Base-by-base conservation (phyloP, 1,139 yeast genomes). In the Magnusiomyces magnusii region DNA sequence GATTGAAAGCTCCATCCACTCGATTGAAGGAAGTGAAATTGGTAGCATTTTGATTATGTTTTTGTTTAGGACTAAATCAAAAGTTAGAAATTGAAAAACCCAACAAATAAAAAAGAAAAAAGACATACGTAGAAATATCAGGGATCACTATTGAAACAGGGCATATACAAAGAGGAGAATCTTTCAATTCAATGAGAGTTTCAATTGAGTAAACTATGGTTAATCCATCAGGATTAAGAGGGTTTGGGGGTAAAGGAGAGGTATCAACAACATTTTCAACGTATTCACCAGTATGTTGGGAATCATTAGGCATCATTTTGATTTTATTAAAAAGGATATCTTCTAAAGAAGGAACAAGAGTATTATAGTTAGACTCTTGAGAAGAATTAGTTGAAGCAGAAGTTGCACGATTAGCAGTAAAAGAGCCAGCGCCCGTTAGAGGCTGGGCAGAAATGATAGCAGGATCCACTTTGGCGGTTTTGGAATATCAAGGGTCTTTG, bases 371-470 rank as follows among this genome's bases (percentile, higher is more conserved):
- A n/a, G 21, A 21, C 21, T 17, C 5, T 44, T 9, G n/a, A n/a
- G 49, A 44, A 7, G 49, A 44, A n/a, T 5, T 23, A 3, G 49
- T 44, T 44, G 49, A 44, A 19, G 49, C 10, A 44, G 49, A 44
- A 5, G 27, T 23, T 5, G 27, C 49, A 23, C 49, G 49, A 23
- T 19, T 41, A 19, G 55, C 41, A n/a, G 50, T 51, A 21, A 28
- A 24, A 9, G 53, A 27, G 24, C 25, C 54, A 39, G 44, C 47
- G 34, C 58, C 59, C 49, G 51, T 36, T 10, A 51, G 47, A 47
- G 60, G 52, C 50, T 54, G 56, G 39, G 51, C 56, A 19, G 61
- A 59, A 19, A 59, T 59, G 49, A 59, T 59, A n/a, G 61, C 57
- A 24, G 61, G 61, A 54, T 59, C 61, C 59, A 57, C 44, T 49